Evolutionary conservation across 2,329 filamentous ascomycete genomes (phyloP), one percentile per base, ranked within the genome.

Genomic region (Cytospora chrysosperma): DNA sequence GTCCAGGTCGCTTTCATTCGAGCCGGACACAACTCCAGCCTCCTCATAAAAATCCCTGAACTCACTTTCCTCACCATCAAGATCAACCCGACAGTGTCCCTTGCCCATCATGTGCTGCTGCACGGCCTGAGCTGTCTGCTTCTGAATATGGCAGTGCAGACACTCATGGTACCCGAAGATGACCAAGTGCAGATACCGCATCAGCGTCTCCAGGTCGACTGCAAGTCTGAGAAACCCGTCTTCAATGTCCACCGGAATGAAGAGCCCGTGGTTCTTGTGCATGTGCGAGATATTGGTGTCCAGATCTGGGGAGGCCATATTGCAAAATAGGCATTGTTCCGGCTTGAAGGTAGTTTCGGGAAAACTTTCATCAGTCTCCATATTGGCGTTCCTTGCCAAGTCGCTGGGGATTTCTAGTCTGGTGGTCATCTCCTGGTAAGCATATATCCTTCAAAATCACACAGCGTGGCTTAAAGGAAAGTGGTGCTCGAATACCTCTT

Each of bases 101-200:
- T 79, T 81, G 3, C 69, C 74, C 1, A 71, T 65, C 80, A 82
- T 82, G 54, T 82, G 82, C 49, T 81, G 78, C 65, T 80, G 78
- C 1, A 78, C 76, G 0, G 75, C 82, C 50, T 78, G 71, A 0
- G 71, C 71, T 0, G 74, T 79, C 2, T 69, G 69, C 34, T 78
- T 74, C 30, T 75, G 70, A 26, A 72, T 78, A 4, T 78, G 78
- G 65, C 82, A 84, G 24, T 73, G 75, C 37, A 84, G 72, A 60
- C 82, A 84, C 68, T 82, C 79, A 37, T 74, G 70, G 55, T 81
- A 81, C 0, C 69, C 74, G 17, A 70, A 75, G 24, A 83, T 76
- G 17, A 83, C 70, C 7, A 80, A 72, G 56, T 78, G 74, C 0
- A 83, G 70, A 58, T 82, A 84, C 28, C 72, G 65, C 28, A 83